Conservation (phyloP, 805 yeast genomes). For the Starmerella stellata region DNA sequence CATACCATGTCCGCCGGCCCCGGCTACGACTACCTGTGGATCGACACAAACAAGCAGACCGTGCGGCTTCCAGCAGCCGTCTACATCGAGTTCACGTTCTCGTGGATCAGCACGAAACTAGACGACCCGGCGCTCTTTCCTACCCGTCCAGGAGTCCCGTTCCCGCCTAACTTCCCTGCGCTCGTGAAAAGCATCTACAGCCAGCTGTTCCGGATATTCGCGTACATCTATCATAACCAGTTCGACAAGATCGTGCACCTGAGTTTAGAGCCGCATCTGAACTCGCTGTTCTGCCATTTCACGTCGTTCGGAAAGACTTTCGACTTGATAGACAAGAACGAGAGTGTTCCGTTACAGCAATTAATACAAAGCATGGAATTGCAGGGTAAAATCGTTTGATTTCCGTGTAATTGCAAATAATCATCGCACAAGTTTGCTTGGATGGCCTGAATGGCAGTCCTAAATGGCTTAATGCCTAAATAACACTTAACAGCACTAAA, state of each 20-base stretch:
- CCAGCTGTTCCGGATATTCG: conserved; percentile 90
- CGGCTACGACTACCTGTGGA: conserved; percentile 77
- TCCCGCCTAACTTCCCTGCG: conserved; percentile 66
- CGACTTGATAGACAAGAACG: conserved; percentile 58
- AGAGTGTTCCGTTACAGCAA: conserved; percentile 58
- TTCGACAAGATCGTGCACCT: conserved; percentile 85
- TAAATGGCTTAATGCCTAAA: too few relatives aligned
- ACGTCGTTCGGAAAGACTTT: conserved; percentile 74
- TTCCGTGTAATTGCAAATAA: too few relatives aligned
- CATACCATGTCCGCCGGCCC: conserved; percentile 85
- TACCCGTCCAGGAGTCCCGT: conserved; percentile 70
- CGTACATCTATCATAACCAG: conserved; percentile 86
- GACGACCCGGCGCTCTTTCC: conserved; percentile 86
- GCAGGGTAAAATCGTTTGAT: conserved; percentile 58
- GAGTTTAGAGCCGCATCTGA: conserved; percentile 93
- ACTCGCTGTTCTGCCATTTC: conserved; percentile 89
- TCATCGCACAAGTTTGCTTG: too few relatives aligned
- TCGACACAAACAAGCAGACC: conserved; percentile 62
- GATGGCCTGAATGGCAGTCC: too few relatives aligned
- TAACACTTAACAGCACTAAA: too few relatives aligned
- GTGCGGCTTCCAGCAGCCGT: conserved; percentile 80
- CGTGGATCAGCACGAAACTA: conserved; percentile 76
- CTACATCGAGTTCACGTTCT: conserved; percentile 76
- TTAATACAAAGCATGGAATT: conserved; percentile 63
- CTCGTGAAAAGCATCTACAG: conserved; percentile 74